phyloP scores from a whole-genome alignment of 202 grass and related monocot species.

The Panicum virgatum region DNA sequence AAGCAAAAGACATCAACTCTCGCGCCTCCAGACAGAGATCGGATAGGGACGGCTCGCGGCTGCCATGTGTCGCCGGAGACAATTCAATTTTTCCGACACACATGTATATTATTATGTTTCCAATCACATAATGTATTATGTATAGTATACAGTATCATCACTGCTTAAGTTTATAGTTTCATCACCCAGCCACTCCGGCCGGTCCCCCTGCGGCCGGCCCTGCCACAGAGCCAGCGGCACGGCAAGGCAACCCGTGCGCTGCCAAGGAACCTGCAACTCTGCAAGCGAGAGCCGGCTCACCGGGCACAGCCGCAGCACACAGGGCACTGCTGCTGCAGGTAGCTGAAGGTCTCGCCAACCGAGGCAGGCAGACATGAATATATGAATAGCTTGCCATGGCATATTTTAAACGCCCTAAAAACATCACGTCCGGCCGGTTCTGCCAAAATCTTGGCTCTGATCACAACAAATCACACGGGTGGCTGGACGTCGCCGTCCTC shows the following conservation, averaged over 20 bases:
- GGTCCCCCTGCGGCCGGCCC: background rate
- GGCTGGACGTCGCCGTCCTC: constrained; percentile 40
- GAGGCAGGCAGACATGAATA: constrained; percentile 6
- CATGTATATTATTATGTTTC: too few relatives aligned
- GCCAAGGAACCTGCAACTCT: background rate
- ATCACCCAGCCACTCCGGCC: background rate
- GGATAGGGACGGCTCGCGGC: too few relatives aligned
- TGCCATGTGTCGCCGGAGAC: too few relatives aligned
- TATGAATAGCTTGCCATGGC: background rate
- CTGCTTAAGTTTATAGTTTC: background rate
- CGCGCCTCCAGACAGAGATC: too few relatives aligned
- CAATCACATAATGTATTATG: too few relatives aligned
- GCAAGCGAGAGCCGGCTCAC: background rate
- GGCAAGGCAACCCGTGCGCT: background rate
- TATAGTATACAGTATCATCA: too few relatives aligned
- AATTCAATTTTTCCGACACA: too few relatives aligned
- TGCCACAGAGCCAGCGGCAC: background rate
- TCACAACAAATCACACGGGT: constrained; percentile 38
- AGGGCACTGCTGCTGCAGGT: background rate
- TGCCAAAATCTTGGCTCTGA: constrained; percentile 47
- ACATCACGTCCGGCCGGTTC: constrained; percentile 36
- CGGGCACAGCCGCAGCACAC: background rate
- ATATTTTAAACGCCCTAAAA: constrained; percentile 36
- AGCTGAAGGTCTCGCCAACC: background rate
- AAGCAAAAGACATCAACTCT: too few relatives aligned